A percentile compares a stretch with the other conserved stretches of the same genome.
phyloP scores from a whole-genome alignment of 176 grass and related monocot genomes.

The Aegilops speltoides region DNA sequence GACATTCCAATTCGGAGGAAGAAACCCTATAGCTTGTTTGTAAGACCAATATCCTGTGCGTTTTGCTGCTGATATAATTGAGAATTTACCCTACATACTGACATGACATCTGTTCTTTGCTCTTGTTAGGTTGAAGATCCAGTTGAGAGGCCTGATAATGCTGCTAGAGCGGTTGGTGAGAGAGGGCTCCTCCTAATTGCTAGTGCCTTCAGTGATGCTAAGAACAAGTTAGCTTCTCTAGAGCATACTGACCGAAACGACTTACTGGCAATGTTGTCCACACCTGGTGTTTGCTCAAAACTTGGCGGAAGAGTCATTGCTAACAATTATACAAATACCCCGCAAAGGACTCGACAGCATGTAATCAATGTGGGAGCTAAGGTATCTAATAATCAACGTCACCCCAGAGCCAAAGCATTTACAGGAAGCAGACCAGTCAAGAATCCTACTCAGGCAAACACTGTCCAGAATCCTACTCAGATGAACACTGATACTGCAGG shows the following conservation, averaged over 20 bases:
- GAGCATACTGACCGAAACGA: conserved; percentile 34
- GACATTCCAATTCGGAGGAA: conserved; percentile 34
- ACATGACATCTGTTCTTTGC: conserved; percentile 19
- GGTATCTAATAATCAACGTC: not conserved
- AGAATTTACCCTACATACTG: conserved; percentile 23
- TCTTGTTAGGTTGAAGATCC: conserved; percentile 73
- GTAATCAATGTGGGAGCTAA: not conserved
- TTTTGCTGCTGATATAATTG: conserved; percentile 7
- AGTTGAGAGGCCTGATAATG: conserved; percentile 70
- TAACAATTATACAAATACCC: conserved; percentile 13
- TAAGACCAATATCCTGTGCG: conserved; percentile 38
- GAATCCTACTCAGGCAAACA: not conserved
- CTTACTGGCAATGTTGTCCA: conserved; percentile 54
- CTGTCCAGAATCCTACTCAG: conserved; percentile 8
- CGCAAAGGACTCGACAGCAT: conserved; percentile 26
- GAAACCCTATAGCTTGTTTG: conserved; percentile 59
- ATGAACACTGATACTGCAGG: not conserved
- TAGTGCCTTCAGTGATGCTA: conserved; percentile 36
- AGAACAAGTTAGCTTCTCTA: conserved; percentile 32
- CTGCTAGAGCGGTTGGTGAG: conserved; percentile 56
- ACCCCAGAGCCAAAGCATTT: not conserved
- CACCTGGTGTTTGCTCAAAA: conserved; percentile 44
- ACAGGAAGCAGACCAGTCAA: conserved; percentile 16
- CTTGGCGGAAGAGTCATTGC: conserved; percentile 35
- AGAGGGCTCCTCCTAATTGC: conserved; percentile 45